Base-by-base conservation (phyloP, 768 basidiomycete genomes). In the Brasilioporus rufonigricans region DNA sequence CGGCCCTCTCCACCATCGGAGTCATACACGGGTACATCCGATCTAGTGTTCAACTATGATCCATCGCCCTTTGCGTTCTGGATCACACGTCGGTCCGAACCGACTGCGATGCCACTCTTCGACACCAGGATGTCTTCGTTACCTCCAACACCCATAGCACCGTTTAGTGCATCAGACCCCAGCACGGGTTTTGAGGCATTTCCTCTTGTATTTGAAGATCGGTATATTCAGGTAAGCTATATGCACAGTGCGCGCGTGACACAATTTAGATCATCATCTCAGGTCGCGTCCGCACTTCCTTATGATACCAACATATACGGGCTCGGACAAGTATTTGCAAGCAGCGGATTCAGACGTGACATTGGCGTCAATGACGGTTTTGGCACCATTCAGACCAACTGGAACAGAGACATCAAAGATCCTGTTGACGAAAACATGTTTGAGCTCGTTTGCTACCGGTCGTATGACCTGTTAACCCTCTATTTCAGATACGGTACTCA, bases 151-250 rank as follows among this genome's bases (percentile, higher is more conserved):
- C 81, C 84, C 5, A 80, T 82, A 32, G 69, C 79, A 16, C 77
- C 85, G 11, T 68, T 80, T 13, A 78, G 81, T 39, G 41, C 74
- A 0, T 67, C 64, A 4, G 81, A 84, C 58, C 74, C 76, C 48
- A 77, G 75, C 14, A 83, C 83, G 0, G 76, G 77, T 3, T 72
- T 89, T 19, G 76, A 83, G 40, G 83, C 78, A 0, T 87, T 88
- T 60, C 80, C 83, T 1, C 74, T 91, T 2, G 77, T 91, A 19
- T 90, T 91, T 62, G 88, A 91, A 61, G 82, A 91, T 55, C 85
- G 85, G 61, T 91, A 90, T 64, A 75, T 91, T 14, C 87, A 90
- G 76, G 81, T 83, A 49, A 41, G 24, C 18, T 24, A 19, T 14
- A 2, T 31, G 36, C 31, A 19, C 10, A 14, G 24, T 36, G 32